Evolutionary conservation across 257 asterid genomes (phyloP).

Genomic region (Gynochthodes officinalis): DNA sequence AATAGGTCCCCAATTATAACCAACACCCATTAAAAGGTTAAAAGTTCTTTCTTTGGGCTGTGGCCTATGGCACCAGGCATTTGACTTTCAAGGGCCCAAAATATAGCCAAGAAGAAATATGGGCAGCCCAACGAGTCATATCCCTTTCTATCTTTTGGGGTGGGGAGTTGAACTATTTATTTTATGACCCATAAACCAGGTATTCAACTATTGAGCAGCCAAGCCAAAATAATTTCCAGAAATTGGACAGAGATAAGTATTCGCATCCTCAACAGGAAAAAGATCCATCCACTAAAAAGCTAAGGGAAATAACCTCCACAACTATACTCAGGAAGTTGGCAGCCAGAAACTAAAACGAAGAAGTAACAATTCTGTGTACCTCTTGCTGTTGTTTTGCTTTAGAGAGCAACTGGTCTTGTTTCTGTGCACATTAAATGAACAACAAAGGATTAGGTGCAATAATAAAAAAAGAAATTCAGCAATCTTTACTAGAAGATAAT

Average conservation of each 20-base stretch:
- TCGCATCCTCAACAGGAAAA: not conserved
- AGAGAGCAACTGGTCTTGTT: slow-evolving; percentile 52
- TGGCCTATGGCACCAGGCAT: not conserved
- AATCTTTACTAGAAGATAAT: not conserved
- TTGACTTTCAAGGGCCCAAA: too few species aligned
- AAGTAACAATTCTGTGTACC: slow-evolving; percentile 42
- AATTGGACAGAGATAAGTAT: not conserved
- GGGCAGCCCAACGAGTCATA: not conserved
- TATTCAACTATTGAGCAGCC: not conserved
- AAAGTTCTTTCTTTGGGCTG: too few species aligned
- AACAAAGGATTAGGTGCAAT: not conserved
- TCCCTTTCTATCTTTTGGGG: not conserved
- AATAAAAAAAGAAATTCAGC: not conserved
- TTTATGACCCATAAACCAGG: not conserved
- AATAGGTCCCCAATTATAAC: not conserved
- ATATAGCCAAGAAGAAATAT: not conserved
- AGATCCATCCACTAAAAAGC: not conserved
- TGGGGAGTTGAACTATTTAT: not conserved
- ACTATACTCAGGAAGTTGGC: not conserved
- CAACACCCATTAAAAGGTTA: not conserved
- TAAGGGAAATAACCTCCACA: not conserved
- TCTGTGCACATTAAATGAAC: slow-evolving; percentile 43
- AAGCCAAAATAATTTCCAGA: not conserved
- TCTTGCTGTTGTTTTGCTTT: slow-evolving; percentile 71
- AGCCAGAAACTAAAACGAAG: slow-evolving; percentile 9